phyloP scores from a whole-genome alignment of 1,284 basidiomycete species.

The Blastosporella zonata region DNA sequence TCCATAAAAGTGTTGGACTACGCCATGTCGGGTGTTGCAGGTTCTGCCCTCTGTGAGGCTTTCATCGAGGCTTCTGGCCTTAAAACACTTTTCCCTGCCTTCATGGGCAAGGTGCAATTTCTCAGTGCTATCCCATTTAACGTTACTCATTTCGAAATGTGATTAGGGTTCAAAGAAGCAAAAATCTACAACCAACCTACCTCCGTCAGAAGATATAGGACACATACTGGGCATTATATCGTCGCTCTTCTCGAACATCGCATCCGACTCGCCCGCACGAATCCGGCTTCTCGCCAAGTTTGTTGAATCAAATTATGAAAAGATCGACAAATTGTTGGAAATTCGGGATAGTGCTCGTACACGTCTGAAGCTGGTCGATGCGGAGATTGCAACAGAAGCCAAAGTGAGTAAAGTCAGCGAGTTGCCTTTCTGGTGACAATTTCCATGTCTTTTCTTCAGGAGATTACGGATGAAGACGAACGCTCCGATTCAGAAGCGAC shows the following conservation, averaged over 20 bases:
- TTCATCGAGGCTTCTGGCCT: conserved; percentile 90
- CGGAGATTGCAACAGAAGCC: conserved; percentile 64
- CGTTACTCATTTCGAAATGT: conserved; percentile 6
- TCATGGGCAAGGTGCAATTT: conserved; percentile 85
- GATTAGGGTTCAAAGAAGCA: conserved; percentile 57
- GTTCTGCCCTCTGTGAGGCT: conserved; percentile 72
- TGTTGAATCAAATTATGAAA: conserved; percentile 88
- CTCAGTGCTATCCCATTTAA: neutral
- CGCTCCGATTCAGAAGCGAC: conserved; percentile 68
- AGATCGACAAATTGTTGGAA: conserved; percentile 90
- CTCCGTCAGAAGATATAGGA: conserved; percentile 78
- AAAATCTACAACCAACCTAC: conserved; percentile 44
- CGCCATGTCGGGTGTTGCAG: conserved; percentile 82
- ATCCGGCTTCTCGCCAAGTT: conserved; percentile 91
- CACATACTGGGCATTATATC: conserved; percentile 88
- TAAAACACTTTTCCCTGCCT: conserved; percentile 83
- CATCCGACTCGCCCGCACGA: conserved; percentile 80
- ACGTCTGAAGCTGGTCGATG: conserved; percentile 58
- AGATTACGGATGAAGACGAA: conserved; percentile 57
- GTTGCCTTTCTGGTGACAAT: neutral
- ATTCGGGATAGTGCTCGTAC: conserved; percentile 69
- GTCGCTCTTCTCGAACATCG: conserved; percentile 86
- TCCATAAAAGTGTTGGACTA: conserved; percentile 91
- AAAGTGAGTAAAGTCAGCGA: conserved; percentile 40
- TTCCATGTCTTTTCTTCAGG: conserved; percentile 33